Percentiles rank a stretch among this genome's conserved stretches.
These are phyloP conservation scores for Cladosporium colombiae DNA, from an alignment of 2,329 filamentous ascomycete genomes.

Conservation along the genomic window DNA sequence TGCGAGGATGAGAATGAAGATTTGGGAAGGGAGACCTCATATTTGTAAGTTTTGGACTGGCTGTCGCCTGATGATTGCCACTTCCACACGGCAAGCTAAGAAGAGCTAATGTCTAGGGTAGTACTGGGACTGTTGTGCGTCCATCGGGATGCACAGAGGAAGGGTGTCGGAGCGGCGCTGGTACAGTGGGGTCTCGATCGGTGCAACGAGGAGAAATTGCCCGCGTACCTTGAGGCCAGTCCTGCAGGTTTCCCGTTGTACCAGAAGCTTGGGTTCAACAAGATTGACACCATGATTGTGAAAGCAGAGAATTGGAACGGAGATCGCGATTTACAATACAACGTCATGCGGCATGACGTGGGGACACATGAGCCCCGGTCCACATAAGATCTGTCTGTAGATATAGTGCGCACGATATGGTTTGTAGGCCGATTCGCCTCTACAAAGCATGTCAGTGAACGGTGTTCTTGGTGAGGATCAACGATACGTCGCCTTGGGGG, in stretches of 20 bases:
- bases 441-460: no score
- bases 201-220: neutral
- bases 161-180: neutral
- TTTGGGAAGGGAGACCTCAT: neutral
- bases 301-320: neutral
- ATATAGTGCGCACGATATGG: no score
- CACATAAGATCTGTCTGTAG: neutral
- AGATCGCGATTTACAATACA: neutral
- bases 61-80: neutral
- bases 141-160: neutral
- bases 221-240: neutral
- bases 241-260: neutral
- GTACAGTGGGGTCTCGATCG: neutral
- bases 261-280: neutral
- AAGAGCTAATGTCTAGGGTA: neutral
- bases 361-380: neutral
- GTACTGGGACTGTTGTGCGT: neutral
- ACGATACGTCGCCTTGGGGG: no score
- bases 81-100: neutral
- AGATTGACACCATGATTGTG: neutral
- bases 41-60: neutral
- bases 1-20: neutral
- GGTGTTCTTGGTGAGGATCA: no score
- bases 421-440: no score
- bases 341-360: neutral